Base-by-base conservation (phyloP, 805 yeast genomes). In the Metschnikowia aberdeeniae region DNA sequence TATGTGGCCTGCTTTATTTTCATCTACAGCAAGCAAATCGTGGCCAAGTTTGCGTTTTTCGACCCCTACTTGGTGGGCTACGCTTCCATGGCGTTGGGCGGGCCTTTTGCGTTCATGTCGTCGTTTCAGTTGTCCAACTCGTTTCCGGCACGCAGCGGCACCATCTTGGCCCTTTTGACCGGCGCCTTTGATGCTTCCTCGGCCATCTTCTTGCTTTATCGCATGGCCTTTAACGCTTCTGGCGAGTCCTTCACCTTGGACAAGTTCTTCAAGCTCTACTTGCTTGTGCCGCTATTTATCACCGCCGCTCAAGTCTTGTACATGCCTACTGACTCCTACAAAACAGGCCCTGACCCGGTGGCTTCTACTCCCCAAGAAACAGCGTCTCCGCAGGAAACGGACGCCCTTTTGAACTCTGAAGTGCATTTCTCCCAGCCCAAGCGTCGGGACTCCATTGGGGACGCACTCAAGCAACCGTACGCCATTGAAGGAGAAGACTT, bases 151-250 rank as follows among this genome's bases (percentile, higher is more conserved):
- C 70, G 69, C 42, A 73, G 79, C 14, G 83, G 83, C 6, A 61
- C 75, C 11, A 67, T 78, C 17, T 64, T 78, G 53, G 82, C 82
- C 19, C 61, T 78, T 35, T 58, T 78, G 45, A 77, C 82, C 1
- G 82, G 83, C 13, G 81, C 83, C 0, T 78, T 78, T 49, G 83
- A 78, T 60, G 76, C 82, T 8, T 76, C 81, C 3, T 73, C 79
- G 7, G 81, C 82, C 1, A 71, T 78, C 13, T 78, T 78, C 55
- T 63, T 78, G 55, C 38, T 76, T 38, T 78, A 77, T 63, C 70
- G 70, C 42, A 53, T 70, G 17, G 45, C 70, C 28, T 78, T 73
- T 60, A 52, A 57, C 36, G 54, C 49, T 12, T 53, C 68, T 12
- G 52, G 62, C 4, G 62, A 60, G 0, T 39, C 60, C 1, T 75